Evolutionary conservation across 83 land plant species (phyloP).

Genomic region (Diphasiastrum complanatum): DNA sequence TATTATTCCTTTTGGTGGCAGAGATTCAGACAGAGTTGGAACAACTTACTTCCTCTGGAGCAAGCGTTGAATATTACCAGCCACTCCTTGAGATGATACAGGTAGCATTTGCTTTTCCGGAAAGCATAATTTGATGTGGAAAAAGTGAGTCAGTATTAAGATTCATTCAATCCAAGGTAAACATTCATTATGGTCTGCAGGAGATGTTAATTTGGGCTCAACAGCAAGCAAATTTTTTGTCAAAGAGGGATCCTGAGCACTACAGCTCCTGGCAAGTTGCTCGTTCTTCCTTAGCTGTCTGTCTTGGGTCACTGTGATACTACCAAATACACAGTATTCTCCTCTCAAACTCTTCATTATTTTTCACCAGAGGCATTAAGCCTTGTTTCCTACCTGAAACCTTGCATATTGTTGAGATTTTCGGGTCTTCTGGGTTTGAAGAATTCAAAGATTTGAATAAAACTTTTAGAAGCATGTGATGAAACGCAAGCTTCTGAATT

Average conservation of each 20-base stretch:
- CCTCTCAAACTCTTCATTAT: too few species aligned
- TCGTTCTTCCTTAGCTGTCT: neutral
- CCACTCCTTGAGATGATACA: conserved; percentile 74
- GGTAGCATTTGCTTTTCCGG: conserved; percentile 24
- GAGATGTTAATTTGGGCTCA: conserved; percentile 67
- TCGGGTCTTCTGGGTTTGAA: too few species aligned
- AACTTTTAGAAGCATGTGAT: neutral
- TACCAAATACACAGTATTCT: too few species aligned
- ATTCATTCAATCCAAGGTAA: too few species aligned
- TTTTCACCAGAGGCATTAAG: too few species aligned
- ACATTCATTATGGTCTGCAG: conserved; percentile 40
- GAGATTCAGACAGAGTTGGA: conserved; percentile 65
- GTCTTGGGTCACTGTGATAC: neutral
- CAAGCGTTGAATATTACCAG: conserved; percentile 37
- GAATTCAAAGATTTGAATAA: neutral
- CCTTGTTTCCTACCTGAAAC: too few species aligned
- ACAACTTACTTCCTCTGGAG: conserved; percentile 38
- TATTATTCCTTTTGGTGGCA: conserved; percentile 22
- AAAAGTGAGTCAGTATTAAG: too few species aligned
- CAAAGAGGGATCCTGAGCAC: conserved; percentile 71
- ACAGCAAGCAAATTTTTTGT: conserved; percentile 41
- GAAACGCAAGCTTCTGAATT: neutral
- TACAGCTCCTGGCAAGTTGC: conserved; percentile 45
- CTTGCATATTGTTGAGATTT: too few species aligned
- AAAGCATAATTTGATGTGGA: neutral